These are phyloP conservation scores for Phaseolus lunatus DNA, from an alignment of 306 rosid genomes.

Conservation along the genomic window DNA sequence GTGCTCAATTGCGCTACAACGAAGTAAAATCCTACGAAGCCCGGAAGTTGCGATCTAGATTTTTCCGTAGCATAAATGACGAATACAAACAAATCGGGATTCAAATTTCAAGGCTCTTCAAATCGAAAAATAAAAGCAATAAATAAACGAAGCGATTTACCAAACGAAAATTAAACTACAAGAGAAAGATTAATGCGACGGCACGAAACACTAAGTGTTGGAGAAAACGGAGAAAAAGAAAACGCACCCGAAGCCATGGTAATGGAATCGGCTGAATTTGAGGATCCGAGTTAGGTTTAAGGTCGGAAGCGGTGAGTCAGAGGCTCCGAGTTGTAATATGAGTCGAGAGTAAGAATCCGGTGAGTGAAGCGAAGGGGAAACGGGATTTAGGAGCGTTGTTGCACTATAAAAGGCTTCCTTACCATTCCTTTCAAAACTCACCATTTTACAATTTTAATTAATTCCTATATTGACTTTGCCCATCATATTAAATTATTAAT, in stretches of 20 bases:
- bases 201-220: background rate
- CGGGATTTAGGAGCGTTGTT: background rate
- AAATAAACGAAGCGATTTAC: background rate
- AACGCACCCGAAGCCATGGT: conserved; percentile 54
- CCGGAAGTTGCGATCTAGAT: conserved; percentile 12
- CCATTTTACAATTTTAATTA: no score
- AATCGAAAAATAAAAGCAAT: background rate
- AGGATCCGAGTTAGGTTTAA: conserved; percentile 48
- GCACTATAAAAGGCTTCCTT: background rate
- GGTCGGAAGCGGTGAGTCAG: conserved; percentile 17
- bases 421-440: background rate
- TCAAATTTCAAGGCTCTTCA: background rate
- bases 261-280: conserved; percentile 26
- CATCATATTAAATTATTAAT: no score
- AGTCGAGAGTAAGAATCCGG: conserved; percentile 26
- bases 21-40: conserved; percentile 12
- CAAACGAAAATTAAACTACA: background rate
- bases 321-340: background rate
- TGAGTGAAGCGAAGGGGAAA: conserved; percentile 20
- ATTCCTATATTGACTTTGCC: no score
- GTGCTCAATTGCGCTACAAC: conserved; percentile 18
- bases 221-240: background rate
- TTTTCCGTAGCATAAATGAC: conserved; percentile 7
- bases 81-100: conserved; percentile 25
- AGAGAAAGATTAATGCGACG: background rate